Base-by-base conservation (phyloP, 345 rosid genomes). In the Gossypium thurberi region DNA sequence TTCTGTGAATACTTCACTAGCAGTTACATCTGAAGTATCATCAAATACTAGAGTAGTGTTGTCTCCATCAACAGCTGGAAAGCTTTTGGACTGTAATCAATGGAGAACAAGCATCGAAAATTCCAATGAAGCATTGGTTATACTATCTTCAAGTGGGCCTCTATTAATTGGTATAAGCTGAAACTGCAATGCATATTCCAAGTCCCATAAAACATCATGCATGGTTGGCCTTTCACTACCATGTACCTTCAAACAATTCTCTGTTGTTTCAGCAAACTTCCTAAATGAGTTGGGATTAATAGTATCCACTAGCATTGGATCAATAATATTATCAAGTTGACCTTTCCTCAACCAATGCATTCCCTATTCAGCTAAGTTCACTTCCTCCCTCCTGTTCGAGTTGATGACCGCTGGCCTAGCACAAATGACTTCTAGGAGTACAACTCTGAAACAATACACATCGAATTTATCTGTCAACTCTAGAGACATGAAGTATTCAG, bases 231-330 rank as follows among this genome's bases (percentile, higher is more conserved):
- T 65, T 13, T 46, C 51, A 17, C 10, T 23, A 6, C 6, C 55
- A 21, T 25, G 13, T 21, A 3, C 20, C 15, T 65, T 8, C 40
- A 65, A 8, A 23, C 55, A 46, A 3, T 65, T 65, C 55, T 65
- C 37, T 0, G 10, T n/a, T 46, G 18, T 46, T 8, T 65, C 70
- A 18, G 40, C 17, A 26, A 44, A 65, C 20, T 21, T 65, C 8
- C 70, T 65, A 10, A 65, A 65, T 46, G 40, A 65, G 51, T 44
- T 65, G 26, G 53, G 53, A 21, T 65, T 44, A 7, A 65, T 59
- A 10, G 50, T 46, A 46, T 2, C 14, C 50, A 46, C 50, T 46
- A 46, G 14, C 50, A 46, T 46, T 46, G 63, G 70, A 65, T 65
- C 55, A 0, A 65, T 6, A 21, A 65, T 65, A 18, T 65, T 13